Evolutionary conservation across 331 rosid species (phyloP).

Genomic region (Malus hybrid): DNA sequence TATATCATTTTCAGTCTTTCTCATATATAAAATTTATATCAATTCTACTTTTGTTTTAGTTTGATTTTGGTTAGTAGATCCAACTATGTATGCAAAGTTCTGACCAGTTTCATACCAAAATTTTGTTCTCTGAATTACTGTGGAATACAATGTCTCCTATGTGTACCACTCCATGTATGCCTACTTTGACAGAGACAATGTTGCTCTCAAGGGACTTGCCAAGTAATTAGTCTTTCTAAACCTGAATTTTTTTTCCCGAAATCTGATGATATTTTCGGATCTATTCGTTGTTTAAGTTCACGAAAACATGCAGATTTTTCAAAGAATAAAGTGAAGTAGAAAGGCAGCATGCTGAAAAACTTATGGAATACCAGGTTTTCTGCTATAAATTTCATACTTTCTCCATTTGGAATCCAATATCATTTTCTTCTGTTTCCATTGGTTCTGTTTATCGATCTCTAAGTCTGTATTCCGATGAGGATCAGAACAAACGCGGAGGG

Average conservation of each 20-base stretch:
- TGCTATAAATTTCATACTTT: neutral
- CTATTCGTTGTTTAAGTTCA: neutral
- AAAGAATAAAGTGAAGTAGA: constrained; percentile 36
- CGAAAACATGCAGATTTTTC: constrained; percentile 19
- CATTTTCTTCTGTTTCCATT: too few species aligned
- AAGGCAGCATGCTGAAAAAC: constrained; percentile 28
- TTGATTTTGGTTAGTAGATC: neutral
- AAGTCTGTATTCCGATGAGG: neutral
- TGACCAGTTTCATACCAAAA: neutral
- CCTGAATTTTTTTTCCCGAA: neutral
- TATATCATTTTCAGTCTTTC: too few species aligned
- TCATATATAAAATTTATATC: neutral
- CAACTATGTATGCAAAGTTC: neutral
- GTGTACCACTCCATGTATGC: constrained; percentile 45
- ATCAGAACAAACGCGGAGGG: constrained; percentile 39
- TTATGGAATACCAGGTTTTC: constrained; percentile 35
- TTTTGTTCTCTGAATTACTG: constrained; percentile 14
- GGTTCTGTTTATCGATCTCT: neutral
- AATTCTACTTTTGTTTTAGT: neutral
- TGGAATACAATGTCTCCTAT: constrained; percentile 42
- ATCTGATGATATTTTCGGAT: neutral
- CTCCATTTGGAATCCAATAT: neutral
- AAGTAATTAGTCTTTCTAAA: constrained; percentile 18
- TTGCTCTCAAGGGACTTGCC: constrained; percentile 39
- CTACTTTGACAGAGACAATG: constrained; percentile 43